Percentiles rank a stretch among this genome's conserved stretches.
Conservation (phyloP, 2,329 filamentous ascomycete species). For the Metarhizium brunneum region DNA sequence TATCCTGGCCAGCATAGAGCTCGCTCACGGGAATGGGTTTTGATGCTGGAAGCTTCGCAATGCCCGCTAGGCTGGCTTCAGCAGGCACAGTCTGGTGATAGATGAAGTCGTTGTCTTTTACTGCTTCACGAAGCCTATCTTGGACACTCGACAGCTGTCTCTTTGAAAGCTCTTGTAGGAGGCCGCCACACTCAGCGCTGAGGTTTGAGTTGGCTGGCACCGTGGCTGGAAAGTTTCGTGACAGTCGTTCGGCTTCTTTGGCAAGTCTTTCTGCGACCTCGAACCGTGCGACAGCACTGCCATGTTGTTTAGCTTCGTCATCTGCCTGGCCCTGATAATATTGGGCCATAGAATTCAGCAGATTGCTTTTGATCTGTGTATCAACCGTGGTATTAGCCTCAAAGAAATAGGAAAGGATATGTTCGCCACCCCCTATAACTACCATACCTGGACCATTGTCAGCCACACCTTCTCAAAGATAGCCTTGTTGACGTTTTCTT, state of each 20-base stretch:
- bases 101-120: constrained; percentile 96
- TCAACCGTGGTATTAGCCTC: neutral
- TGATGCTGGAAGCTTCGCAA: constrained; percentile 85
- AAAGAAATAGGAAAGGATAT: neutral
- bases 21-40: constrained; percentile 97
- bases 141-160: constrained; percentile 73
- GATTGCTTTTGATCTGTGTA: constrained; percentile 61
- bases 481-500: constrained; percentile 83
- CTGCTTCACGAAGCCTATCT: constrained; percentile 65
- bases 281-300: constrained; percentile 72
- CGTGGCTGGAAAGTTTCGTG: constrained; percentile 71
- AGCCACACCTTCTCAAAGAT: constrained; percentile 95
- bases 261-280: constrained; percentile 71
- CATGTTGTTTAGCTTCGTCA: constrained; percentile 79
- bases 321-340: constrained; percentile 92
- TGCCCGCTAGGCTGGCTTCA: constrained; percentile 70
- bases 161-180: constrained; percentile 73
- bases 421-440: neutral
- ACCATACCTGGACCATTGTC: constrained; percentile 61
- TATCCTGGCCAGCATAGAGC: constrained; percentile 93
- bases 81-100: constrained; percentile 89
- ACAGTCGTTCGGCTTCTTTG: constrained; percentile 67
- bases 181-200: constrained; percentile 64
- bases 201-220: constrained; percentile 77
- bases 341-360: constrained; percentile 79